Base-by-base conservation (phyloP, 148 eudicot species). In the Persicaria maculosa region DNA sequence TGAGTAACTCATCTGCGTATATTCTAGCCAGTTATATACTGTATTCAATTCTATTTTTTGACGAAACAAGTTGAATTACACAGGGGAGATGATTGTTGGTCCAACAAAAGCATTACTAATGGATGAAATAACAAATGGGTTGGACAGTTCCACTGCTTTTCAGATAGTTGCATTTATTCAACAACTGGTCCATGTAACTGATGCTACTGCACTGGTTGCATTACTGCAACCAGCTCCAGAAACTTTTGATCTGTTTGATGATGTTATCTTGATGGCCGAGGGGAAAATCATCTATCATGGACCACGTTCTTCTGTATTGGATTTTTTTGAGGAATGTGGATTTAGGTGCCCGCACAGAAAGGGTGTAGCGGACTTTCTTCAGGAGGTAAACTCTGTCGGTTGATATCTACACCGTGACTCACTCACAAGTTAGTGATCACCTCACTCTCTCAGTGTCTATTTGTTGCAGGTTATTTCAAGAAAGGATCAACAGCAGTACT, bases 161-260 rank as follows among this genome's bases (percentile, higher is more conserved):
- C 95, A 93, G 79, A 88, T 94, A 46, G 81, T 90, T 71, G 59
- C 86, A 43, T 88, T 84, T 74, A 87, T 89, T 67, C 90, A 84
- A 75, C 97, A 91, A 64, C 72, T 88, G 36, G 90, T 86, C 57
- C 98, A 91, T 82, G 74, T 87, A 72, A 77, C 89, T 12, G 88
- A 89, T 78, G 93, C 89, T 57, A 88, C 97, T 25, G 84, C 90
- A 62, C 55, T 91, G 12, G 74, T 91, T 45, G 78, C 95, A 52
- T 96, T 94, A 81, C 97, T 94, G 79, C 98, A 94, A 81, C 95
- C 98, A 46, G 84, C 93, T 48, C 97, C 97, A 50, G 98, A 93
- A 76, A 85, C 88, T 20, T 91, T 80, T 86, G 83, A 88, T 70
- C 85, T 93, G 19, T 94, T 94, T 79, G 97, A 91, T 75, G 98